phyloP scores from a whole-genome alignment of 139 green algal genomes.

The Tetraselmis striata region DNA sequence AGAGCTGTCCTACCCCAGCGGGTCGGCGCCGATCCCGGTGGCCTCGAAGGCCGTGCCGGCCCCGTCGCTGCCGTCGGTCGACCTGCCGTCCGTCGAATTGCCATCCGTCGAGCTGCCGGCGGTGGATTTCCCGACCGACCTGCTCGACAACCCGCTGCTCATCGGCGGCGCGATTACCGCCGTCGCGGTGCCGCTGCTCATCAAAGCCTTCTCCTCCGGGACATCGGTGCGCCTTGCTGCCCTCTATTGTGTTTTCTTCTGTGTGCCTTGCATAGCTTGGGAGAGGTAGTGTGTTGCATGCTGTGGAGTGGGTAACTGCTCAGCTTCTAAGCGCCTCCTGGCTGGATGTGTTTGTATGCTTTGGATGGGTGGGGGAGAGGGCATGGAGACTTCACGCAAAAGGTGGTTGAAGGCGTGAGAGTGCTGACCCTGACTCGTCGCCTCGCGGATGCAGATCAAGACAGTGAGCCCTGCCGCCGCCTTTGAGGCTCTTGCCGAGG shows the following conservation, averaged over 20 bases:
- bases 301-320: too few species aligned
- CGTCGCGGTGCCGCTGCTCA: constrained; percentile 13
- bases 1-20: background rate
- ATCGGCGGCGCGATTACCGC: constrained; percentile 10
- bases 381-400: too few species aligned
- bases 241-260: too few species aligned
- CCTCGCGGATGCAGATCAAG: constrained; percentile 19
- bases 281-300: too few species aligned
- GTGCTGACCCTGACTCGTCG: too few species aligned
- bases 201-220: constrained; percentile 3
- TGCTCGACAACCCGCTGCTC: constrained; percentile 22
- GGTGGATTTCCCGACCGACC: constrained; percentile 5
- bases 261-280: too few species aligned
- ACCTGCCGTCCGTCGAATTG: constrained; percentile 1
- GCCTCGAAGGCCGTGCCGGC: background rate
- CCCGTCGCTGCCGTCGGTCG: background rate
- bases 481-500: constrained; percentile 24
- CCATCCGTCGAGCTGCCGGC: constrained; percentile 14
- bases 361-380: too few species aligned
- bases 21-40: too few species aligned
- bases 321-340: too few species aligned
- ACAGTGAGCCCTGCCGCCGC: constrained; percentile 13
- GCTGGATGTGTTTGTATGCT: background rate
- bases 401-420: too few species aligned
- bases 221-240: too few species aligned